A percentile compares a stretch with the other conserved stretches of the same genome.
Evolutionary conservation across 1,284 basidiomycete genomes (phyloP).

Genomic region (Rhodofomes roseus): DNA sequence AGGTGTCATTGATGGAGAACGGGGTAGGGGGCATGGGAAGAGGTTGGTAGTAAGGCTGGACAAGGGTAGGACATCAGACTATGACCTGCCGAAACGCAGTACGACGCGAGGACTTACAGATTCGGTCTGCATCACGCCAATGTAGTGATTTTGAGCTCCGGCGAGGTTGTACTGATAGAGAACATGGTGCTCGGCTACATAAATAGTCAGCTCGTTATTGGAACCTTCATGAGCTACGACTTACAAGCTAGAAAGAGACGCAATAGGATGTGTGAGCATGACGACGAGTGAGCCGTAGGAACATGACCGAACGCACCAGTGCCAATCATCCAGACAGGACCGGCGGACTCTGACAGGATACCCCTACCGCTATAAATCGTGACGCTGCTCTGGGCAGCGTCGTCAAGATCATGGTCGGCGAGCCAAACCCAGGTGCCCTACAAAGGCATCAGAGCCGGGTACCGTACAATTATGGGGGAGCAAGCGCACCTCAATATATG

Average conservation of each 20-base stretch:
- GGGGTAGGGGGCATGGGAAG: constrained; percentile 53
- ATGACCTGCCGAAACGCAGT: not conserved
- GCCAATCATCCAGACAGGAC: constrained; percentile 75
- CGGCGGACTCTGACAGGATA: constrained; percentile 68
- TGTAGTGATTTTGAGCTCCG: constrained; percentile 61
- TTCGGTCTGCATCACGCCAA: constrained; percentile 72
- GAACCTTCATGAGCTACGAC: not conserved
- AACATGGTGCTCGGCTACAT: constrained; percentile 53
- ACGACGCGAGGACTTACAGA: constrained; percentile 22
- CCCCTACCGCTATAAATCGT: constrained; percentile 75
- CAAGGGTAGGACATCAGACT: not conserved
- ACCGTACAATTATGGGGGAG: not conserved
- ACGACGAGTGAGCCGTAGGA: not conserved
- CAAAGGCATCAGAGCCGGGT: not conserved
- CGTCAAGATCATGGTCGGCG: constrained; percentile 73
- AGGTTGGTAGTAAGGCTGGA: constrained; percentile 55
- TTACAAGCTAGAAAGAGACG: constrained; percentile 3
- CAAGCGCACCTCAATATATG: constrained; percentile 48
- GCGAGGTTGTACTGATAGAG: constrained; percentile 68
- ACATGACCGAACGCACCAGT: constrained; percentile 40
- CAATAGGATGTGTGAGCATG: not conserved
- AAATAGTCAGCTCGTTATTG: not conserved
- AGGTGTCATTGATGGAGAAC: constrained; percentile 36
- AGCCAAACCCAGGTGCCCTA: constrained; percentile 67
- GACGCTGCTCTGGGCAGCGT: constrained; percentile 40